These are phyloP conservation scores for Eremothecium coryli DNA, from an alignment of 1,139 yeast species.

Conservation along the genomic window DNA sequence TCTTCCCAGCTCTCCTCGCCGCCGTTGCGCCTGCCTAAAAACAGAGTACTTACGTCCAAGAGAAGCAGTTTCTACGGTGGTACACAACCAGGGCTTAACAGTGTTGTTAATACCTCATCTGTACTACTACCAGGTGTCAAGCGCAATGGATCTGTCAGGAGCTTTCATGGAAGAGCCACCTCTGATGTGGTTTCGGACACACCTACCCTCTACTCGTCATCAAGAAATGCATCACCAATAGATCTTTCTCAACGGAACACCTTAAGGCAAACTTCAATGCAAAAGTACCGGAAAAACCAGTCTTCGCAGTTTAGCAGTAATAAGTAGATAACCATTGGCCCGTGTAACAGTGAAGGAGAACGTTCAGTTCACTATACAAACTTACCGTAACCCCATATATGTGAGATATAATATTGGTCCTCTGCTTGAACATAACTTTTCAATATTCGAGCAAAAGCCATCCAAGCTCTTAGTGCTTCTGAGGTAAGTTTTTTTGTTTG, in stretches of 20 bases:
- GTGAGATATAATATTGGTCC: too few species aligned
- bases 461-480: too few species aligned
- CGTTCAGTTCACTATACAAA: too few species aligned
- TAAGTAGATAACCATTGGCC: too few species aligned
- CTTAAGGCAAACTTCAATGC: constrained; percentile 1
- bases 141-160: constrained; percentile 22
- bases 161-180: constrained; percentile 1
- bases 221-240: constrained; percentile 2
- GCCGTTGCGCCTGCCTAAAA: constrained; percentile 10
- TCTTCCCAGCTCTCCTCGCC: constrained; percentile 3
- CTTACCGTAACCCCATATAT: too few species aligned
- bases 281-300: not conserved
- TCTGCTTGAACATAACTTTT: too few species aligned
- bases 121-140: constrained; percentile 25
- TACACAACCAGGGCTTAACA: constrained; percentile 10
- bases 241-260: constrained; percentile 1
- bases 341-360: too few species aligned
- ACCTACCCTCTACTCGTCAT: not conserved
- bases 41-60: constrained; percentile 11
- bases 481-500: too few species aligned
- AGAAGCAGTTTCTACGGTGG: constrained; percentile 23
- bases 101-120: constrained; percentile 13
- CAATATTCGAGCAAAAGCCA: too few species aligned
- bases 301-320: constrained; percentile 1
- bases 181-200: constrained; percentile 5